phyloP scores from a whole-genome alignment of 441 rosid species.

The Pelargonium fulgidum region DNA sequence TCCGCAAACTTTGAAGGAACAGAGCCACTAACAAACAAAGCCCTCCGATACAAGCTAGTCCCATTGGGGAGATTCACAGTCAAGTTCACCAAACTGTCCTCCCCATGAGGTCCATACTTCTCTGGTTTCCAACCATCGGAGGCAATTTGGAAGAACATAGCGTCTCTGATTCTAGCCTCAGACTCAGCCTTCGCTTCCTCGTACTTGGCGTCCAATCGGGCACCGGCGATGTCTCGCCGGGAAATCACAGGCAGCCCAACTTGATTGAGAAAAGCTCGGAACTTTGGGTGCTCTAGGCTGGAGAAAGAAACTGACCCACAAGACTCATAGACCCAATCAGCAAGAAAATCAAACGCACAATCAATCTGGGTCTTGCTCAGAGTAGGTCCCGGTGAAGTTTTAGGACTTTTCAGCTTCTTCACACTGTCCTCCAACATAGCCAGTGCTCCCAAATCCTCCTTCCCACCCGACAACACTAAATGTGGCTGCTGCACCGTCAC shows the following conservation, averaged over 20 bases:
- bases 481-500: background rate
- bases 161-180: background rate
- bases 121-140: background rate
- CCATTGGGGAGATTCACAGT: conserved; percentile 1
- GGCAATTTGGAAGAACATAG: conserved; percentile 5
- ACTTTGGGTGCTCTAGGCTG: background rate
- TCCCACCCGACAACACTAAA: background rate
- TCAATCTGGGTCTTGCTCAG: background rate
- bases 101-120: background rate
- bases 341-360: background rate
- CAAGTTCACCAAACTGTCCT: background rate
- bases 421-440: background rate
- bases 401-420: conserved; percentile 2
- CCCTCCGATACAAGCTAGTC: background rate
- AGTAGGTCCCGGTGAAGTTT: background rate
- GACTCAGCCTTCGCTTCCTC: background rate
- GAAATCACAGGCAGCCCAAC: background rate
- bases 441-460: background rate
- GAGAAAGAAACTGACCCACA: background rate
- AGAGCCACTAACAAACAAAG: conserved; percentile 2
- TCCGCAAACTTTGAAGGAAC: background rate
- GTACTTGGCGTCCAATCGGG: background rate
- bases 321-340: conserved; percentile 2
- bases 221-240: conserved; percentile 5
- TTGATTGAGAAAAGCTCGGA: background rate